Conservation (phyloP, 1,284 basidiomycete genomes). For the Mycosarcoma maydis region DNA sequence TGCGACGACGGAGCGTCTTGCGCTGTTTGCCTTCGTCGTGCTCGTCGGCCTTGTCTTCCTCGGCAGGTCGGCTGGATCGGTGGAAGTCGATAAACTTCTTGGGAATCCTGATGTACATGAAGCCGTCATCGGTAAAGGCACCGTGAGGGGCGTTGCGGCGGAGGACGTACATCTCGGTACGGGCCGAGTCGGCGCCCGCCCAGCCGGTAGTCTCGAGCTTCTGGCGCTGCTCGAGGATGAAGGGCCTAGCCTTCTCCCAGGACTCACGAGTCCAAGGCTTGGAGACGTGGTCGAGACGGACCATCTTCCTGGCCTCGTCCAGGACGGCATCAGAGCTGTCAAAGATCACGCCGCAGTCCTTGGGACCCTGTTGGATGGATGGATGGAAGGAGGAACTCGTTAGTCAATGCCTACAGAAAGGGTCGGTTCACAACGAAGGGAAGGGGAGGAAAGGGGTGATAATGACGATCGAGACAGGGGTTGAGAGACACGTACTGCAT, state of each 20-base stretch:
- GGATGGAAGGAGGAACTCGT: not conserved
- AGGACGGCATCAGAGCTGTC: slow-evolving; percentile 55
- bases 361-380: slow-evolving; percentile 38
- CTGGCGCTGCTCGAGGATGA: slow-evolving; percentile 63
- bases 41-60: slow-evolving; percentile 43
- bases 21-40: slow-evolving; percentile 52
- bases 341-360: slow-evolving; percentile 59
- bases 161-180: slow-evolving; percentile 62
- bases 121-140: slow-evolving; percentile 61
- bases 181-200: slow-evolving; percentile 48
- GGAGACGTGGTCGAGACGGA: slow-evolving; percentile 57
- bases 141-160: slow-evolving; percentile 57
- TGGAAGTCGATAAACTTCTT: slow-evolving; percentile 64
- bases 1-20: slow-evolving; percentile 49
- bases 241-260: slow-evolving; percentile 62
- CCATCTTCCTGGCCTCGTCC: slow-evolving; percentile 52
- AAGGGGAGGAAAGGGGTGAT: not conserved
- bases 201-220: slow-evolving; percentile 61
- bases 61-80: slow-evolving; percentile 48
- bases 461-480: no score
- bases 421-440: not conserved
- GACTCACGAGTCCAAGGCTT: slow-evolving; percentile 63
- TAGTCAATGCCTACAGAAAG: not conserved
- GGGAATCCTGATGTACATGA: slow-evolving; percentile 61
- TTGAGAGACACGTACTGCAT: slow-evolving; percentile 34